A percentile compares a stretch with the other conserved stretches of the same genome.
Evolutionary conservation across 768 basidiomycete genomes (phyloP).

Genomic region (Omphalotus guepiniiformis): DNA sequence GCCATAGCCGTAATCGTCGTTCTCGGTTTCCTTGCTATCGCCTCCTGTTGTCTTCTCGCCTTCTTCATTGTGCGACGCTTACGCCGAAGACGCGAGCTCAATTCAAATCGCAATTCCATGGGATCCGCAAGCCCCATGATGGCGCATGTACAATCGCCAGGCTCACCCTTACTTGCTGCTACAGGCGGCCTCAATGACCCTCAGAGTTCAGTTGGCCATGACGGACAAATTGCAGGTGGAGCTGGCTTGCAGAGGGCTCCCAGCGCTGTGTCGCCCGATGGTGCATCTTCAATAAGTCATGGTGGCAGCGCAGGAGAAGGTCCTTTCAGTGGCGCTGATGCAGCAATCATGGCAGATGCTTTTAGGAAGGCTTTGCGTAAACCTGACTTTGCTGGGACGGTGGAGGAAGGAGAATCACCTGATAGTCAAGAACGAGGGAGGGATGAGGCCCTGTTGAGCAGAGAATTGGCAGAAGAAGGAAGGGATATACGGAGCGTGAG

Average conservation of each 20-base stretch:
- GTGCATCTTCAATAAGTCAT: conserved; percentile 67
- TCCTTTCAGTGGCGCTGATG: conserved; percentile 80
- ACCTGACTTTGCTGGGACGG: conserved; percentile 74
- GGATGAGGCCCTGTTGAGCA: conserved; percentile 47
- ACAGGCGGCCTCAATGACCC: conserved; percentile 26
- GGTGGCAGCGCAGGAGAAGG: conserved; percentile 56
- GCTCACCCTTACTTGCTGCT: conserved; percentile 44
- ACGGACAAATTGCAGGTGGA: conserved; percentile 8
- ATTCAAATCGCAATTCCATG: conserved; percentile 68
- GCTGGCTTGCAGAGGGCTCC: conserved; percentile 25
- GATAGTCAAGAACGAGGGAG: conserved; percentile 35
- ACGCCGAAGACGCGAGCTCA: conserved; percentile 43
- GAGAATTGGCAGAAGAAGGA: conserved; percentile 87
- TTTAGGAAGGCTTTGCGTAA: conserved; percentile 86
- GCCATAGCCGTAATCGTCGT: conserved; percentile 89
- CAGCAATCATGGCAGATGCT: conserved; percentile 90
- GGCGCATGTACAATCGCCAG: conserved; percentile 45
- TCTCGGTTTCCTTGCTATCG: conserved; percentile 79
- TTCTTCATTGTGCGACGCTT: conserved; percentile 73
- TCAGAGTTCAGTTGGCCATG: conserved; percentile 28
- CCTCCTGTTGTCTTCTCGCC: conserved; percentile 58
- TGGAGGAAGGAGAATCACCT: conserved; percentile 69
- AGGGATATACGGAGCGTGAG: conserved; percentile 80
- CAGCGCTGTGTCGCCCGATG: conserved; percentile 58
- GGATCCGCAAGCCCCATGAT: conserved; percentile 84